Percentiles rank a stretch among this genome's conserved stretches.
These are phyloP conservation scores for Pestalotiopsis sp. DNA, from an alignment of 2,329 filamentous ascomycete genomes.

Conservation along the genomic window DNA sequence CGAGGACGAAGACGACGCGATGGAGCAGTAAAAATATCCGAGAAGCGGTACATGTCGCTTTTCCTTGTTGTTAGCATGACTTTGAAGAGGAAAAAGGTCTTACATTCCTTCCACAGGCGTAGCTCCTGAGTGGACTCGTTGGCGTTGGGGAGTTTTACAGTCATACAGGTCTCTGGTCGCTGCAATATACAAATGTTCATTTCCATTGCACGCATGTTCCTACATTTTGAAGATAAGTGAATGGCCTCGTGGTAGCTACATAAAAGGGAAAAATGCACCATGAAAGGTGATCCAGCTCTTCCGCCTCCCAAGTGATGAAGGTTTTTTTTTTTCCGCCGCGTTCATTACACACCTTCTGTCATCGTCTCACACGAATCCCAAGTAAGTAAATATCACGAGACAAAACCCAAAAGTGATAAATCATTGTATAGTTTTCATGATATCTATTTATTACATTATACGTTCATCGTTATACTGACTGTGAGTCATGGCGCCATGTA, in stretches of 20 bases:
- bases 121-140: background rate
- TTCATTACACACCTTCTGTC: no score
- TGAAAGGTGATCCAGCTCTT: no score
- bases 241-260: background rate
- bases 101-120: background rate
- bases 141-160: slow-evolving; percentile 3
- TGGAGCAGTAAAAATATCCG: slow-evolving; percentile 47
- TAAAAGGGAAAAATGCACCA: no score
- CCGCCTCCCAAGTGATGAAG: no score
- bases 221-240: background rate
- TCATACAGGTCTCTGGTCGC: background rate
- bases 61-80: background rate
- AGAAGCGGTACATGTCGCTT: background rate
- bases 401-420: background rate
- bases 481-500: background rate
- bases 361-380: no score
- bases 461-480: slow-evolving; percentile 1
- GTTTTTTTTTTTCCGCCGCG: no score
- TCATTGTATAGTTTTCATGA: background rate
- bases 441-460: slow-evolving; percentile 13
- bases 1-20: slow-evolving; percentile 44
- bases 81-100: background rate
- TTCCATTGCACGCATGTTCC: background rate
- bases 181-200: background rate
- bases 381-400: no score